Evolutionary conservation across 306 rosid species (phyloP), one percentile per base, ranked within the genome.

Genomic region (Medicago ruthenica): DNA sequence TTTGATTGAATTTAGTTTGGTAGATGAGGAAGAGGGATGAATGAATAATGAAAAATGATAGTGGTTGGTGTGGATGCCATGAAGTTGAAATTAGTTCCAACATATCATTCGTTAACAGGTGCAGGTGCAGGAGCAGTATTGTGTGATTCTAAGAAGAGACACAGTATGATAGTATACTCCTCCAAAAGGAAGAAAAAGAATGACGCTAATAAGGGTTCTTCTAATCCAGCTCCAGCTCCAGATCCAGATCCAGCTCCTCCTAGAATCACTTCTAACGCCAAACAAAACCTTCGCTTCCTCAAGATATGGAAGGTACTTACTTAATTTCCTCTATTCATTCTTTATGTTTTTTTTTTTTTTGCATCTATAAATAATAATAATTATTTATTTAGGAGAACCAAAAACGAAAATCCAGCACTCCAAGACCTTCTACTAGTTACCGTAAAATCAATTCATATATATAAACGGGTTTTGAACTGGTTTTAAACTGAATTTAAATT

Each of bases 391-490:
- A 94, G 98, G 96, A 90, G 9, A 88, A 85, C 71, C 97, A 91
- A 81, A 83, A 71, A 71, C 77, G 90, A 81, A 83, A 88, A 76
- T 86, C 93, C 27, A 76, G 83, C 67, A 68, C 57, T 40, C 85
- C 90, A 7, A 86, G 86, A 86, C 97, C 93, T 76, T 86, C 98
- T 0, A 94, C 98, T 66, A 88, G 96, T 72, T 94, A 94, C 86
- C 89, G 97, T 72, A 87, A 71, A 76, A 94, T n/a, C n/a, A n/a
- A n/a, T n/a, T n/a, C n/a, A n/a, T n/a, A n/a, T n/a, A n/a, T n/a
- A n/a, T n/a, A n/a, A n/a, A n/a, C n/a, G n/a, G n/a, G n/a, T n/a
- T n/a, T n/a, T n/a, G n/a, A n/a, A n/a, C n/a, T n/a, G n/a, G n/a
- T n/a, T n/a, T n/a, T n/a, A n/a, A n/a, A n/a, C n/a, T n/a, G n/a